These are phyloP conservation scores for Chaetoscypha palmicola DNA, from an alignment of 2,329 filamentous ascomycete genomes.

Conservation along the genomic window DNA sequence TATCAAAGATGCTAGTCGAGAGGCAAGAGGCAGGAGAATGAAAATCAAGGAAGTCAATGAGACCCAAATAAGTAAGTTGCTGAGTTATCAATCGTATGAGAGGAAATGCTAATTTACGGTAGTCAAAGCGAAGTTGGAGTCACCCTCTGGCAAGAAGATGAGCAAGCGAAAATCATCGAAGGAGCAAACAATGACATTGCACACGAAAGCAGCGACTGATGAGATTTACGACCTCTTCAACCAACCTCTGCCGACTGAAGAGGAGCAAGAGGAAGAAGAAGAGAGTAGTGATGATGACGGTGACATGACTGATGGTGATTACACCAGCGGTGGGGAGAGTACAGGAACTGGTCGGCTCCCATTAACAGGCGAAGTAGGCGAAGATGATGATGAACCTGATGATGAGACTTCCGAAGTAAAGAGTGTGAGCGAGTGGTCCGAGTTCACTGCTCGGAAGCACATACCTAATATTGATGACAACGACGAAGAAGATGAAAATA, in stretches of 20 bases:
- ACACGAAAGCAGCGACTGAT: constrained; percentile 90
- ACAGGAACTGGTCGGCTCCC: constrained; percentile 70
- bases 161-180: constrained; percentile 56
- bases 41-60: constrained; percentile 82
- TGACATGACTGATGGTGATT: constrained; percentile 60
- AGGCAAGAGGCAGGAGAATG: constrained; percentile 57
- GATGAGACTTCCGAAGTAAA: constrained; percentile 52
- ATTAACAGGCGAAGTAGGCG: constrained; percentile 56
- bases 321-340: constrained; percentile 80
- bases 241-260: constrained; percentile 55
- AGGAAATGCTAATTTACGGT: too few relatives aligned
- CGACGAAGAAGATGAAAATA: constrained; percentile 31
- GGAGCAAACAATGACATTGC: constrained; percentile 97
- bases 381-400: constrained; percentile 55
- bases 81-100: too few relatives aligned
- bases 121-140: constrained; percentile 93
- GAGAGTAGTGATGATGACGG: constrained; percentile 57
- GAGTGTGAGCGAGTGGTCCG: constrained; percentile 78
- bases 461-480: constrained; percentile 43
- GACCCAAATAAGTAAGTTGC: constrained; percentile 76
- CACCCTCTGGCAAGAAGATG: constrained; percentile 77
- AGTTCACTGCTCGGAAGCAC: constrained; percentile 71
- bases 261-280: constrained; percentile 37
- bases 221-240: constrained; percentile 98
- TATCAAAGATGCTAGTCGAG: constrained; percentile 38